A percentile compares a stretch with the other conserved stretches of the same genome.
These are phyloP conservation scores for Castanopsis chinensis DNA, from an alignment of 306 rosid genomes.

Conservation along the genomic window DNA sequence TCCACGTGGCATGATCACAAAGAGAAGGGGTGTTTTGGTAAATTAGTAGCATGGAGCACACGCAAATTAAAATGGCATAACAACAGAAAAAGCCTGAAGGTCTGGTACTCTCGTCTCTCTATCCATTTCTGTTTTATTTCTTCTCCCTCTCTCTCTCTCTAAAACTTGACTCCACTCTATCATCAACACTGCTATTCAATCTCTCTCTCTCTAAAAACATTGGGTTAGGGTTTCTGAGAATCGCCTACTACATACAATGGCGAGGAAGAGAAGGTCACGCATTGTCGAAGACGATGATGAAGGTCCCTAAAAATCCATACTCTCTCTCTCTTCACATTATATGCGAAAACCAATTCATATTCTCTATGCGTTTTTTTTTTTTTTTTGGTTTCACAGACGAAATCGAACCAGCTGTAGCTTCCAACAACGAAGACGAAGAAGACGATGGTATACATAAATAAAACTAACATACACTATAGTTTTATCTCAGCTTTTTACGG, in stretches of 20 bases:
- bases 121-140: too few species aligned
- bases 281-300: constrained; percentile 28
- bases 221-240: constrained; percentile 28
- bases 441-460: constrained; percentile 27
- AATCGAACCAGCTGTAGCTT: background rate
- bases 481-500: background rate
- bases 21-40: too few species aligned
- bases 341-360: background rate
- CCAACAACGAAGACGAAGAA: constrained; percentile 3
- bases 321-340: background rate
- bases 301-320: background rate
- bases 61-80: too few species aligned
- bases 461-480: background rate
- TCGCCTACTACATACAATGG: constrained; percentile 2
- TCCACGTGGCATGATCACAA: too few species aligned
- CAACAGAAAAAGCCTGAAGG: too few species aligned
- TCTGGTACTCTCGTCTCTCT: too few species aligned
- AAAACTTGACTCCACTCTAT: background rate
- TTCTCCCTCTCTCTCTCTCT: background rate
- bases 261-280: background rate
- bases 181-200: background rate
- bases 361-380: background rate
- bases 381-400: constrained; percentile 19
- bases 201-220: constrained; percentile 7
- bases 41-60: too few species aligned